Conservation (phyloP, 352 stramenopile species). For the Globisporangium viniferum region DNA sequence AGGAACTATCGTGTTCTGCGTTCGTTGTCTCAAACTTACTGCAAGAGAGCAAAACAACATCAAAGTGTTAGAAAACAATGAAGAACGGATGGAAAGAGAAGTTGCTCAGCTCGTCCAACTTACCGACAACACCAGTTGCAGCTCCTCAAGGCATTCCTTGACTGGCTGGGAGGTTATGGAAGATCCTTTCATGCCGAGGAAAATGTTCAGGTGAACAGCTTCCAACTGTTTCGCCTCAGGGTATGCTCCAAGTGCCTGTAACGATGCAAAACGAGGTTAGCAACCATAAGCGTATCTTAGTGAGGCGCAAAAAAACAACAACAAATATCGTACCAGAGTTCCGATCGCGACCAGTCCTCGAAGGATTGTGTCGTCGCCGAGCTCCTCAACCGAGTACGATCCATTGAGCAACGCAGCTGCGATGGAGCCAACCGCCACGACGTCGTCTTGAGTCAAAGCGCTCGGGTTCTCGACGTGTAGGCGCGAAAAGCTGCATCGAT, state of each 20-base stretch:
- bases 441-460: slow-evolving; percentile 43
- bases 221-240: slow-evolving; percentile 46
- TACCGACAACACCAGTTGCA: slow-evolving; percentile 33
- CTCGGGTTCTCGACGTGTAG: slow-evolving; percentile 28
- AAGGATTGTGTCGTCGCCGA: slow-evolving; percentile 78
- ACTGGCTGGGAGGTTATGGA: slow-evolving; percentile 38
- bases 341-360: slow-evolving; percentile 64
- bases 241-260: slow-evolving; percentile 37
- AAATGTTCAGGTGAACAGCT: slow-evolving; percentile 47
- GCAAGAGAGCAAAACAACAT: slow-evolving; percentile 1
- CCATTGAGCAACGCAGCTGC: slow-evolving; percentile 52
- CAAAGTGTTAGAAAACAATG: neutral
- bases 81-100: neutral
- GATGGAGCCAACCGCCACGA: slow-evolving; percentile 44
- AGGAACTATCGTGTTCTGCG: neutral
- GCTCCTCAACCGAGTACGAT: slow-evolving; percentile 44
- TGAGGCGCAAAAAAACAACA: too few species aligned
- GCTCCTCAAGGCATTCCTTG: slow-evolving; percentile 55
- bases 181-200: slow-evolving; percentile 43
- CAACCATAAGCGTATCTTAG: neutral
- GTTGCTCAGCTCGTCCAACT: neutral
- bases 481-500: slow-evolving; percentile 38
- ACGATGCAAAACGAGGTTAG: neutral
- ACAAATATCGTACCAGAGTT: slow-evolving; percentile 52
- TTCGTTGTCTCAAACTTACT: neutral